phyloP scores from a whole-genome alignment of 176 grass and related monocot genomes.

The Themeda triandra region DNA sequence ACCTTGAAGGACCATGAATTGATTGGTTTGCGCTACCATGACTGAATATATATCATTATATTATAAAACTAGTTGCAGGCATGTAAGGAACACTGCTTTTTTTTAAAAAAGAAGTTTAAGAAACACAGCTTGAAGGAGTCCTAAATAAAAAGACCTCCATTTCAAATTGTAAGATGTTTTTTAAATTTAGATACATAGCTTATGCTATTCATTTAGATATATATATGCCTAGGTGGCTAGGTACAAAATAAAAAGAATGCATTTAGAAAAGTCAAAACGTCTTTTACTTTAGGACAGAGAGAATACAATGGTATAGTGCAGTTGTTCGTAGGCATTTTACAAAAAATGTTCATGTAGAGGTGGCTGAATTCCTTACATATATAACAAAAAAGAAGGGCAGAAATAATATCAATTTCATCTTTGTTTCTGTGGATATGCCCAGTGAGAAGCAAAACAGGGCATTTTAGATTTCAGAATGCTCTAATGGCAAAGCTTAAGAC shows the following conservation, averaged over 20 bases:
- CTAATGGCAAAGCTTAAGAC: background rate
- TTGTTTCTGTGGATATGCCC: background rate
- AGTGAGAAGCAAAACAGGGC: background rate
- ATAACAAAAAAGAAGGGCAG: no score
- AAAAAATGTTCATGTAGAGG: background rate
- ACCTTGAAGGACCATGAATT: background rate
- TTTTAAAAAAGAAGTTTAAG: background rate
- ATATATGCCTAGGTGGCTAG: no score
- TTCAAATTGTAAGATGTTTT: background rate
- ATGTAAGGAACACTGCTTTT: no score
- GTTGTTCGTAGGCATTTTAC: background rate
- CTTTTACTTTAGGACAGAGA: no score
- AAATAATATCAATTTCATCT: no score
- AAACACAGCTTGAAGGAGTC: background rate
- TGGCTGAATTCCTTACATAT: no score
- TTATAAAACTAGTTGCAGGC: background rate
- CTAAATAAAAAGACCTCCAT: background rate
- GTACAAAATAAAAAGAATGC: no score
- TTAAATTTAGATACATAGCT: background rate
- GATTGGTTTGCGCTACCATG: background rate
- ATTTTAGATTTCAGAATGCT: background rate
- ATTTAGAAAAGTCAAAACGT: no score
- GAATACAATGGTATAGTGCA: no score
- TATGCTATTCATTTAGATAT: background rate
- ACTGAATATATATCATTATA: background rate